A percentile compares a stretch with the other conserved stretches of the same genome.
phyloP scores from a whole-genome alignment of 768 basidiomycete genomes.

The Lanmaoa rubissima region DNA sequence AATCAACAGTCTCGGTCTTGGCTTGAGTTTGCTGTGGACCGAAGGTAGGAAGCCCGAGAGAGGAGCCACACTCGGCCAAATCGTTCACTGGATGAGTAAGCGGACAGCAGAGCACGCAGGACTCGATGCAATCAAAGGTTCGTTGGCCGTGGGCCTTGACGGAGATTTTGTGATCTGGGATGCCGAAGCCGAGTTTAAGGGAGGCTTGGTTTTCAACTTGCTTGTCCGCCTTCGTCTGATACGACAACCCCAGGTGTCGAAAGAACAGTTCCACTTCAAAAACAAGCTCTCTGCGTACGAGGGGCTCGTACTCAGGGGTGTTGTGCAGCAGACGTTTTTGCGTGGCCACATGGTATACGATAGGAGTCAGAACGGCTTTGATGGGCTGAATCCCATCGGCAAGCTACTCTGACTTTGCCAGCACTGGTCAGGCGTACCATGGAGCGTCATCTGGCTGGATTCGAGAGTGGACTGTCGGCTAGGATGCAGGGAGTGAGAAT shows the following conservation, averaged over 20 bases:
- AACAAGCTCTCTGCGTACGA: constrained; percentile 93
- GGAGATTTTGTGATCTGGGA: constrained; percentile 90
- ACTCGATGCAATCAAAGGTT: constrained; percentile 67
- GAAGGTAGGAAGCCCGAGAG: constrained; percentile 56
- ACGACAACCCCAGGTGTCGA: constrained; percentile 55
- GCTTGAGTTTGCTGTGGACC: constrained; percentile 86
- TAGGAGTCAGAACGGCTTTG: constrained; percentile 33
- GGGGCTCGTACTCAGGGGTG: constrained; percentile 66
- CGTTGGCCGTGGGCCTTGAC: constrained; percentile 68
- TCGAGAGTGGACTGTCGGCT: background rate
- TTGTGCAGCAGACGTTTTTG: constrained; percentile 77
- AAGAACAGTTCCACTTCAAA: constrained; percentile 78
- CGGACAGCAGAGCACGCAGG: constrained; percentile 81
- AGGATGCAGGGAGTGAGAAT: background rate
- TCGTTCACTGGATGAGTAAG: constrained; percentile 74
- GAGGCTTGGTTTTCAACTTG: constrained; percentile 4
- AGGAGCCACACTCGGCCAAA: constrained; percentile 54
- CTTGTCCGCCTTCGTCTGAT: constrained; percentile 5
- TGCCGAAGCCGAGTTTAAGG: constrained; percentile 48
- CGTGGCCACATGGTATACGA: constrained; percentile 72
- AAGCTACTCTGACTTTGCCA: constrained; percentile 23
- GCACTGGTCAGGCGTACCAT: background rate
- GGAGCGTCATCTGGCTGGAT: background rate
- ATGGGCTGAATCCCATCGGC: constrained; percentile 36
- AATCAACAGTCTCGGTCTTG: constrained; percentile 87